These are phyloP conservation scores for Pythium rhizo-oryzae DNA, from an alignment of 352 stramenopile genomes.

Conservation along the genomic window DNA sequence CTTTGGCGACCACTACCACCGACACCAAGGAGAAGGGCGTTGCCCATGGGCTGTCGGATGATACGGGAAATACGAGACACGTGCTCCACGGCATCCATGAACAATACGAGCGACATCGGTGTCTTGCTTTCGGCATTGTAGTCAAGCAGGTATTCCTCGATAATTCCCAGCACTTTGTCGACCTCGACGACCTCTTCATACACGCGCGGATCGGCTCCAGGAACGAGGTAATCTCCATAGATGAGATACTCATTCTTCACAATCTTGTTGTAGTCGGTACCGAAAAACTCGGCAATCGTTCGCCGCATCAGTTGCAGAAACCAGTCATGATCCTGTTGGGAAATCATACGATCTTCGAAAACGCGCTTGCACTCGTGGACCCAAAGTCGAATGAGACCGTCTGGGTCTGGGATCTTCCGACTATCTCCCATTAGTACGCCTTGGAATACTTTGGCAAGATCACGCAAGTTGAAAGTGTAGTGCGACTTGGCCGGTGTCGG, in stretches of 20 bases:
- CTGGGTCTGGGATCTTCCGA: constrained; percentile 60
- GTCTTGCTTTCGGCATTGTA: constrained; percentile 93
- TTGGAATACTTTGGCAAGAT: constrained; percentile 95
- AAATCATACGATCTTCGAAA: constrained; percentile 95
- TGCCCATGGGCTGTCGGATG: constrained; percentile 85
- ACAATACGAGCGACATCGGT: constrained; percentile 90
- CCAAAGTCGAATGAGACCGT: constrained; percentile 88
- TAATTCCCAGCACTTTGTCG: constrained; percentile 80
- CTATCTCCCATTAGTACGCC: constrained; percentile 90
- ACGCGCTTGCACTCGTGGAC: constrained; percentile 94
- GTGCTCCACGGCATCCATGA: constrained; percentile 89
- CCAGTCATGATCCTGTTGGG: constrained; percentile 90
- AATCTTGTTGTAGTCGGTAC: constrained; percentile 82
- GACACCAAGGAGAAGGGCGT: constrained; percentile 92
- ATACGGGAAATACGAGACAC: constrained; percentile 83
- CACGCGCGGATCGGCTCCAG: constrained; percentile 78
- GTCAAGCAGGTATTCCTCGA: constrained; percentile 90
- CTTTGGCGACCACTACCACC: constrained; percentile 93
- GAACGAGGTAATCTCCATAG: constrained; percentile 83
- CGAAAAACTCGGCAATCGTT: constrained; percentile 76
- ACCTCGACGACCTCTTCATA: constrained; percentile 91
- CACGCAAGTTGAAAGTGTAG: constrained; percentile 96
- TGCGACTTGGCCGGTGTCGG: constrained; percentile 94
- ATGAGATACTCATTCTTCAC: constrained; percentile 75
- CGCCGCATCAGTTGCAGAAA: constrained; percentile 77